Evolutionary conservation across 306 rosid species (phyloP), one percentile per base, ranked within the genome.

Genomic region (Mimosa pudica): DNA sequence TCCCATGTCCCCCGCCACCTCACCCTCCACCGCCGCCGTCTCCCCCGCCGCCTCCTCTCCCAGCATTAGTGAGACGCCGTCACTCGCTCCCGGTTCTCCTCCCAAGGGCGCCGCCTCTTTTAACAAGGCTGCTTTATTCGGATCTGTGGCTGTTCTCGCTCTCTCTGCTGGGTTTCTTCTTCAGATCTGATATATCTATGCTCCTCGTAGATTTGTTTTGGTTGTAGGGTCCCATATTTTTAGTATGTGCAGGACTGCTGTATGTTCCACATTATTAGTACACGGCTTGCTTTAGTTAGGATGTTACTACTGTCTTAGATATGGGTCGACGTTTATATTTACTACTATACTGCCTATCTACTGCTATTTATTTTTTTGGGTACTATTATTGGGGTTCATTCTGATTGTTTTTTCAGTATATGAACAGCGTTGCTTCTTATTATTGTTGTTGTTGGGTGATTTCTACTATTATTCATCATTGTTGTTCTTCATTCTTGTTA

Each of bases 111-210:
- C 16, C 44, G 91, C 87, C 13, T 7, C 69, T 36, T 2, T 80
- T 44, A 69, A 24, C 36, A 81, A 86, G 76, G 84, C 79, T 81
- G 36, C 82, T 49, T 55, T 77, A 14, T 83, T 78, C 6, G 96
- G 93, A 85, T 88, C 88, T 51, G 78, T 88, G 0, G 85, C 82
- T 10, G 85, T 85, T 0, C 83, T 69, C 30, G 79, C 82, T 54
- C 14, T 87, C 9, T 87, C 83, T 1, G 81, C 77, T 8, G 70
- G 81, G 14, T 76, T 96, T 33, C 61, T 93, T 83, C 73, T 89
- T 83, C 90, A 90, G 90, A 89, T 85, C 83, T 68, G 83, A 51
- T 24, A 24, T 24, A 24, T 17, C 18, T 35, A 38, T 42, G 73
- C 70, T 11, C 32, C 11, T 24, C 30, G 30, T 71, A 3, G 42